Evolutionary conservation across 768 basidiomycete species (phyloP).

Genomic region (Chlorophyllum brunneum): DNA sequence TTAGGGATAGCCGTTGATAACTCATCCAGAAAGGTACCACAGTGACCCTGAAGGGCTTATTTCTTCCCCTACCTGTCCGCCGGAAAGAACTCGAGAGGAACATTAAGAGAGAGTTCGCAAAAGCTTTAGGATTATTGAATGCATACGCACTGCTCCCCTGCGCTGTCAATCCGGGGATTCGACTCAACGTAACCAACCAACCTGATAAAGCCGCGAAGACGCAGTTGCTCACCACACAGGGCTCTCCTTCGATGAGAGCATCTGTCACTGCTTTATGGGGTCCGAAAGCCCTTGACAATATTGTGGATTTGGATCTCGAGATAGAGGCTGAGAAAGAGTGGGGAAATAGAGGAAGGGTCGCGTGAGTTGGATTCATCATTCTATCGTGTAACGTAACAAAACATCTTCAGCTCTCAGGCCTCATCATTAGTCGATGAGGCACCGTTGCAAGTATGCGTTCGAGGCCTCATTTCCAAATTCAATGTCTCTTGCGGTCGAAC

Average conservation of each 20-base stretch:
- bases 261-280: conserved; percentile 83
- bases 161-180: conserved; percentile 65
- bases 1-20: background rate
- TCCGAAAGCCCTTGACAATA: conserved; percentile 67
- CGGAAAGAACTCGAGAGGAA: conserved; percentile 90
- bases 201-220: conserved; percentile 72
- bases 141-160: conserved; percentile 91
- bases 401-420: background rate
- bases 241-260: conserved; percentile 54
- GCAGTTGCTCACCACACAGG: conserved; percentile 70
- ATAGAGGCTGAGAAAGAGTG: conserved; percentile 71
- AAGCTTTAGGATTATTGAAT: conserved; percentile 75
- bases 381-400: background rate
- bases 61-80: conserved; percentile 82
- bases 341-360: conserved; percentile 22
- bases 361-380: conserved; percentile 16
- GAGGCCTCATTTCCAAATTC: conserved; percentile 85
- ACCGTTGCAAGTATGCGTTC: conserved; percentile 48
- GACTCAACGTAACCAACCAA: conserved; percentile 71
- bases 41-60: conserved; percentile 64
- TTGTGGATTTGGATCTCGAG: conserved; percentile 67
- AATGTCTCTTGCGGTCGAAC: conserved; percentile 68
- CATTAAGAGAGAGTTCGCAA: conserved; percentile 83
- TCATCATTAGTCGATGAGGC: conserved; percentile 18
- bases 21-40: conserved; percentile 81